These are phyloP conservation scores for Hordeum pubiflorum DNA, from an alignment of 202 grass and related monocot genomes.

Conservation along the genomic window DNA sequence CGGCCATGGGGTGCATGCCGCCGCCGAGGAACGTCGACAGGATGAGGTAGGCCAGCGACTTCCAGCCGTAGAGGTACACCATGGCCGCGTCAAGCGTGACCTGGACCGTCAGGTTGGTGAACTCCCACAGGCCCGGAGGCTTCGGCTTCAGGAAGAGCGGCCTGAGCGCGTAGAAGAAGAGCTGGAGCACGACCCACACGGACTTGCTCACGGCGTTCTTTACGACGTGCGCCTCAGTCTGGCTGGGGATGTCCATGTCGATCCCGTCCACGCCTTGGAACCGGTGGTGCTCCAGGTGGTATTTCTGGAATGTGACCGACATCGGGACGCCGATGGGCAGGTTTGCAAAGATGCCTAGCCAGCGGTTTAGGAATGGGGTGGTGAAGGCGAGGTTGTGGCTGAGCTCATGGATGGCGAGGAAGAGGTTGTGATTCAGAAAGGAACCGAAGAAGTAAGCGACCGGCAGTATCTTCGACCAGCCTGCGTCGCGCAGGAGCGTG, in stretches of 20 bases:
- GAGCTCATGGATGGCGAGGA: conserved; percentile 89
- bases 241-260: conserved; percentile 87
- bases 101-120: conserved; percentile 71
- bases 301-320: conserved; percentile 95
- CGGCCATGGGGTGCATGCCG: conserved; percentile 94
- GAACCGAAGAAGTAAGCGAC: conserved; percentile 92
- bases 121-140: conserved; percentile 80
- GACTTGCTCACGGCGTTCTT: conserved; percentile 58
- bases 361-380: conserved; percentile 67
- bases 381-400: conserved; percentile 97
- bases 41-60: conserved; percentile 60
- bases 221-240: conserved; percentile 37
- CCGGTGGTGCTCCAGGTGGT: conserved; percentile 90
- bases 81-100: conserved; percentile 43
- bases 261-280: conserved; percentile 90
- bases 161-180: conserved; percentile 83
- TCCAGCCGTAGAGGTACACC: conserved; percentile 60
- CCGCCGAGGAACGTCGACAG: conserved; percentile 82
- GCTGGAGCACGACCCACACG: conserved; percentile 76
- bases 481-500: conserved; percentile 39
- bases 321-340: conserved; percentile 88
- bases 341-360: conserved; percentile 91
- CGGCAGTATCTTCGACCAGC: conserved; percentile 69
- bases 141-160: conserved; percentile 81
- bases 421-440: conserved; percentile 96